Conservation (phyloP, 2,329 filamentous ascomycete genomes). For the Fusarium sp. region DNA sequence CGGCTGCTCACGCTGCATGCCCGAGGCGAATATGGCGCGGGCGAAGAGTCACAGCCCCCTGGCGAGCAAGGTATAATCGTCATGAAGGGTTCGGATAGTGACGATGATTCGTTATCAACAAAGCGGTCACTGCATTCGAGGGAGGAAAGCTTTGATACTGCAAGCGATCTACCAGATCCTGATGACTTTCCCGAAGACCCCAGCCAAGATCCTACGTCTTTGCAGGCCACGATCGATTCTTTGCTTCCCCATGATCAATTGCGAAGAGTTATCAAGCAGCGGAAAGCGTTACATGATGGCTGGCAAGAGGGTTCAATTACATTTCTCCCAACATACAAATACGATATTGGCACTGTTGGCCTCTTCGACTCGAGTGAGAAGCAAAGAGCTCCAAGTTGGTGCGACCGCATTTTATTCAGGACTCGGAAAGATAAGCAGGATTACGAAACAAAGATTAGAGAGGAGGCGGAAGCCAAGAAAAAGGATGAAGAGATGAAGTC, state of each 20-base stretch:
- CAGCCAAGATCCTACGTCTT: slow-evolving; percentile 82
- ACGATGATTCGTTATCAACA: slow-evolving; percentile 60
- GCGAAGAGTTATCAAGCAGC: slow-evolving; percentile 75
- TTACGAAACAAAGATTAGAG: slow-evolving; percentile 73
- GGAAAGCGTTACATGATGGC: slow-evolving; percentile 89
- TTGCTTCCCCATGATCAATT: slow-evolving; percentile 93
- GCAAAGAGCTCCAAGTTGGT: slow-evolving; percentile 93
- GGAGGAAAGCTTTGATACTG: slow-evolving; percentile 57
- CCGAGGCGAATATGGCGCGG: slow-evolving; percentile 78
- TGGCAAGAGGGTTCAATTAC: slow-evolving; percentile 91
- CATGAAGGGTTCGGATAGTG: slow-evolving; percentile 59
- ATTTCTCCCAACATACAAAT: slow-evolving; percentile 97
- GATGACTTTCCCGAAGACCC: slow-evolving; percentile 77
- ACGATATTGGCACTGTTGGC: slow-evolving; percentile 92
- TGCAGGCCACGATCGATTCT: slow-evolving; percentile 90
- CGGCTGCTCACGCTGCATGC: slow-evolving; percentile 86
- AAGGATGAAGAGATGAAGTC: slow-evolving; percentile 89
- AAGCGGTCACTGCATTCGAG: slow-evolving; percentile 52
- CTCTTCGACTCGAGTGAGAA: slow-evolving; percentile 97
- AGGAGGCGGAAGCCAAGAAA: slow-evolving; percentile 75
- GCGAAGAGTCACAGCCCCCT: slow-evolving; percentile 55
- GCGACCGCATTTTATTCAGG: slow-evolving; percentile 90
- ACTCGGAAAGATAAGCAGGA: slow-evolving; percentile 77
- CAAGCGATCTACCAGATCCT: slow-evolving; percentile 66
- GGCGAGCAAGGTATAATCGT: slow-evolving; percentile 67